Conservation (phyloP, 2,329 filamentous ascomycete genomes). For the Chrysoporthe deuterocubensis region DNA sequence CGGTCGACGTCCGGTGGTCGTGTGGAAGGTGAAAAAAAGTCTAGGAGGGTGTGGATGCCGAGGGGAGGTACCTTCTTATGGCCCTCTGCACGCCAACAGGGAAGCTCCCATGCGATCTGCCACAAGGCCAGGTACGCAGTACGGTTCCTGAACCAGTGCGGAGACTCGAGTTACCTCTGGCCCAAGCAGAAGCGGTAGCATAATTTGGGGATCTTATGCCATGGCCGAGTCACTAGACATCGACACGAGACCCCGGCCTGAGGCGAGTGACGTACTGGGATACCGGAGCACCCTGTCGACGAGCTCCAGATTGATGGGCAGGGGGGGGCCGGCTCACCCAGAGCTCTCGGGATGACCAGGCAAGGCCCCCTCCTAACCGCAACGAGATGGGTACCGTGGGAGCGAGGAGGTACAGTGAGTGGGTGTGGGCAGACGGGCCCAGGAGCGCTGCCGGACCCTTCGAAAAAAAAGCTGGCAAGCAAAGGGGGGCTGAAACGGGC, state of each 20-base stretch:
- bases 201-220: slow-evolving; percentile 65
- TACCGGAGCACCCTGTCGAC: slow-evolving; percentile 25
- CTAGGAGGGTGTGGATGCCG: slow-evolving; percentile 40
- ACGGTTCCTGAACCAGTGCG: slow-evolving; percentile 51
- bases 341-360: slow-evolving; percentile 16
- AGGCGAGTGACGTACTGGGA: slow-evolving; percentile 47
- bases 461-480: slow-evolving; percentile 9
- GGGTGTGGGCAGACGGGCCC: not conserved
- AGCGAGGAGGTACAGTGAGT: slow-evolving; percentile 21
- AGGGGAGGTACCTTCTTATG: slow-evolving; percentile 46
- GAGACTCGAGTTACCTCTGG: slow-evolving; percentile 49
- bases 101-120: slow-evolving; percentile 53
- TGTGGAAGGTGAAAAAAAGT: slow-evolving; percentile 36
- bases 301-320: slow-evolving; percentile 38
- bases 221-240: slow-evolving; percentile 55
- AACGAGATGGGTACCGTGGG: slow-evolving; percentile 18
- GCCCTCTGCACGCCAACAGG: slow-evolving; percentile 47
- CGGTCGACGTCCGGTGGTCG: slow-evolving; percentile 50
- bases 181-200: slow-evolving; percentile 55
- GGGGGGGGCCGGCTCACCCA: slow-evolving; percentile 33
- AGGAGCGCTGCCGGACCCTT: not conserved
- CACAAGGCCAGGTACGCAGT: slow-evolving; percentile 46
- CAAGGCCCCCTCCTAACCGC: slow-evolving; percentile 11
- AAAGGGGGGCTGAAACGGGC: slow-evolving; percentile 47
- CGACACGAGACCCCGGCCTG: slow-evolving; percentile 51